Conservation (phyloP, 2,329 filamentous ascomycete species). For the Calonectria ilicicola region DNA sequence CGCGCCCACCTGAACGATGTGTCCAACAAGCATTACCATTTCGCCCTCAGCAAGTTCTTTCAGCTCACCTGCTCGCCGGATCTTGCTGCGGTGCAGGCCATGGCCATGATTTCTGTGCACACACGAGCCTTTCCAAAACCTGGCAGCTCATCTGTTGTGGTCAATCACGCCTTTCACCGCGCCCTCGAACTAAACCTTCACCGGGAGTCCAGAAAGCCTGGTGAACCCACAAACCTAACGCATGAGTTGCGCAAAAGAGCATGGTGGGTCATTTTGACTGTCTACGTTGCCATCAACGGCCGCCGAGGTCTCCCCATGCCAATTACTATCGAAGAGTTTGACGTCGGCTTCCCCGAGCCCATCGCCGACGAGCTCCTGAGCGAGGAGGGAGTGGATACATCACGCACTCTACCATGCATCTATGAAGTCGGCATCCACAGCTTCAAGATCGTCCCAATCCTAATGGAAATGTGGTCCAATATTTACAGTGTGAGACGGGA, state of each 20-base stretch:
- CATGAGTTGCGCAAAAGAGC: slow-evolving; percentile 82
- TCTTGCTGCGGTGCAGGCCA: slow-evolving; percentile 77
- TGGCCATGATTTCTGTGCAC: slow-evolving; percentile 78
- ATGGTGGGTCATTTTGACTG: slow-evolving; percentile 79
- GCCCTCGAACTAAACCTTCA: slow-evolving; percentile 83
- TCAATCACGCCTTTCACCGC: slow-evolving; percentile 72
- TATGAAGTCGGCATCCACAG: slow-evolving; percentile 75
- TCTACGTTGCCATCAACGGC: slow-evolving; percentile 77
- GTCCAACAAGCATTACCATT: slow-evolving; percentile 85
- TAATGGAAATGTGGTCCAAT: slow-evolving; percentile 79
- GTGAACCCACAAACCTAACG: slow-evolving; percentile 66
- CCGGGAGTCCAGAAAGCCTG: slow-evolving; percentile 69
- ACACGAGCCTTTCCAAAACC: slow-evolving; percentile 84
- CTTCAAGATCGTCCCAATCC: slow-evolving; percentile 74
- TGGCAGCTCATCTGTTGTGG: slow-evolving; percentile 77
- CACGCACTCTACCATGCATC: slow-evolving; percentile 69
- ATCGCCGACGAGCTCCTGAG: slow-evolving; percentile 78
- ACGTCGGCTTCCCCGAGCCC: slow-evolving; percentile 80
- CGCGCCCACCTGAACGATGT: slow-evolving; percentile 69
- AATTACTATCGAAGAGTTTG: slow-evolving; percentile 79
- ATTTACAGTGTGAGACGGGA: slow-evolving; percentile 79
- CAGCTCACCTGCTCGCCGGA: slow-evolving; percentile 72
- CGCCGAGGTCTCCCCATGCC: slow-evolving; percentile 84
- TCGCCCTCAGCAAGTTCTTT: slow-evolving; percentile 75
- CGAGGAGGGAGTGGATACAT: slow-evolving; percentile 71